Conservation (phyloP, 176 grass and related monocot genomes). For the Zizania latifolia region DNA sequence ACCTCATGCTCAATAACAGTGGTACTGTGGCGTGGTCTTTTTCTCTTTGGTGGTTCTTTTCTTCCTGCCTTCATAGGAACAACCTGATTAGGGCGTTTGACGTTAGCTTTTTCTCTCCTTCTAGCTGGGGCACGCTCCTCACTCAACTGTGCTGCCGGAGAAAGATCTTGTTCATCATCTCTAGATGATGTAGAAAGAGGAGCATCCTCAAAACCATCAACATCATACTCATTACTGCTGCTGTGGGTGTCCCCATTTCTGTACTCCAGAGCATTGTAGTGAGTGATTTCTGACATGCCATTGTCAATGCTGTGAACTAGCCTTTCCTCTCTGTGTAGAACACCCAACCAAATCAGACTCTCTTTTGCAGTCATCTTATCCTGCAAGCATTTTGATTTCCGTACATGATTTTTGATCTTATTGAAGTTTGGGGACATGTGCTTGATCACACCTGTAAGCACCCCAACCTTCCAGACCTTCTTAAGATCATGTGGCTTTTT, state of each 20-base stretch:
- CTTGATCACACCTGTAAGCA: conserved; percentile 86
- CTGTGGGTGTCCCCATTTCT: conserved; percentile 47
- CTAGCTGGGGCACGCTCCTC: conserved; percentile 16
- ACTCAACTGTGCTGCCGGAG: conserved; percentile 28
- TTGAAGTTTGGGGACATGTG: conserved; percentile 94
- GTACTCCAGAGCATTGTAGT: conserved; percentile 35
- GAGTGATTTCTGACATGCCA: conserved; percentile 52
- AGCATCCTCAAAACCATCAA: conserved; percentile 60
- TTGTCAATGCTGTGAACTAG: conserved; percentile 50
- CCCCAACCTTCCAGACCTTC: conserved; percentile 96
- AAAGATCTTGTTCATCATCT: conserved; percentile 53
- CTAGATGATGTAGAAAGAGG: conserved; percentile 60
- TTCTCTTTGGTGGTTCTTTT: conserved; percentile 41
- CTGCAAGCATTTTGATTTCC: conserved; percentile 95
- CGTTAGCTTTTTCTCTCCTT: conserved; percentile 14
- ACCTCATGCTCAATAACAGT: conserved; percentile 21
- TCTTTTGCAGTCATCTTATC: conserved; percentile 99
- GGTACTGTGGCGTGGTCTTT: conserved; percentile 25
- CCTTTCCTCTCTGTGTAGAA: conserved; percentile 79
- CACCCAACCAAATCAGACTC: conserved; percentile 83
- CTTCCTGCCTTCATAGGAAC: conserved; percentile 23
- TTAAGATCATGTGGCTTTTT: conserved; percentile 98
- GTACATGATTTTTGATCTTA: conserved; percentile 82
- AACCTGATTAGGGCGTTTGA: conserved; percentile 12
- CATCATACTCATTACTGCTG: conserved; percentile 80